phyloP scores from a whole-genome alignment of 192 early-diverging fungal species.

The Linnemannia elongata region DNA sequence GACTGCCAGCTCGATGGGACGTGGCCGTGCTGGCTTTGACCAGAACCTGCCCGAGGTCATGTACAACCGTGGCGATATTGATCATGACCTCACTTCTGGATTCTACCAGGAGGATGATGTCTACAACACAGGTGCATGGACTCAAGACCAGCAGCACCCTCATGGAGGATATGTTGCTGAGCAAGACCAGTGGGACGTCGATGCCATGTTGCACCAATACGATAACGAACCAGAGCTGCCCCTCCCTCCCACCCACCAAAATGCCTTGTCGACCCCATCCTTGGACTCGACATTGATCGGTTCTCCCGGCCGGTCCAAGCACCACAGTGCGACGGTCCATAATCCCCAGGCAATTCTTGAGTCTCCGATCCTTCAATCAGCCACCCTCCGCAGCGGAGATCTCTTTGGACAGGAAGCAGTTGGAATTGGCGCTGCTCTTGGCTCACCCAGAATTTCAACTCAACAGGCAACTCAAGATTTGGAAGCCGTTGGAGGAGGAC shows the following conservation, averaged over 20 bases:
- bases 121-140: background rate
- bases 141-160: background rate
- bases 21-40: constrained; percentile 20
- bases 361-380: constrained; percentile 21
- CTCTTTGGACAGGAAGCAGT: constrained; percentile 20
- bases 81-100: constrained; percentile 8
- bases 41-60: constrained; percentile 39
- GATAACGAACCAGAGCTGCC: background rate
- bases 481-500: background rate
- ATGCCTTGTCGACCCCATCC: background rate
- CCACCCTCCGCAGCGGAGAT: constrained; percentile 22
- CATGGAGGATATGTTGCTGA: constrained; percentile 1
- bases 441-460: background rate
- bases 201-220: constrained; percentile 5
- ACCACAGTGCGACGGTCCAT: background rate
- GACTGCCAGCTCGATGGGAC: constrained; percentile 25
- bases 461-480: background rate
- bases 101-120: constrained; percentile 29
- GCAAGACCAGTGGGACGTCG: constrained; percentile 16
- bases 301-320: background rate
- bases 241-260: background rate
- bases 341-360: constrained; percentile 26
- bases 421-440: too few relatives aligned
- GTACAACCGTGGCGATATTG: constrained; percentile 28
- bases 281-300: constrained; percentile 11